Evolutionary conservation across 805 yeast species (phyloP), one percentile per base, ranked within the genome.

Genomic region (Saturnispora saitoi): DNA sequence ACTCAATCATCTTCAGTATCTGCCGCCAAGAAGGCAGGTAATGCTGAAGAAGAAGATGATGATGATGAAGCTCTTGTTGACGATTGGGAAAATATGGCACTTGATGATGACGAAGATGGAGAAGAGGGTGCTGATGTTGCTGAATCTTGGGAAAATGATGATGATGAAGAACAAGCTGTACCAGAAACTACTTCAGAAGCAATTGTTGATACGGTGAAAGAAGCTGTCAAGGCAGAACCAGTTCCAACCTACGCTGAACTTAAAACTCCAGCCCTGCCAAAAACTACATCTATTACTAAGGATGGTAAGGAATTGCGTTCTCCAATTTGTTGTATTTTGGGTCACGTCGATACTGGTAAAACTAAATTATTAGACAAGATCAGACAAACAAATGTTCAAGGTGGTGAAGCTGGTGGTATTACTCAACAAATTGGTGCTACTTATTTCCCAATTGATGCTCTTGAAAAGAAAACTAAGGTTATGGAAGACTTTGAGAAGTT

Each of bases 351-450:
- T 77, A 93, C 99, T 50, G 99, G 99, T 82, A 93, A 93, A 71
- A 93, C 99, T 57, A 93, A 93, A 67, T 78, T 93, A 56, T 76
- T 93, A 66, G 99, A 93, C 66, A 93, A 93, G 70, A 83, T 93
- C 58, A 91, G 99, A 73, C 97, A 91, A 73, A 93, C 98, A 38
- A 93, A 93, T 64, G 99, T 93, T 53, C 99, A 93, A 74, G 99
- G 97, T 67, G 99, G 99, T 64, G 99, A 93, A 73, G 99, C 99
- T 48, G 99, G 99, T 75, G 99, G 99, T 75, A 93, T 93, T 67
- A 93, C 99, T 56, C 99, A 93, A 77, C 99, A 93, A 72, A 93
- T 93, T 65, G 99, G 99, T 80, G 99, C 99, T 49, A 93, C 99
- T 20, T 93, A 93, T 68, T 93, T 93, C 87, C 99, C 99, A 53